Percentiles rank a stretch among this genome's conserved stretches.
Evolutionary conservation across 441 rosid species (phyloP).

Genomic region (Daphne laureola): DNA sequence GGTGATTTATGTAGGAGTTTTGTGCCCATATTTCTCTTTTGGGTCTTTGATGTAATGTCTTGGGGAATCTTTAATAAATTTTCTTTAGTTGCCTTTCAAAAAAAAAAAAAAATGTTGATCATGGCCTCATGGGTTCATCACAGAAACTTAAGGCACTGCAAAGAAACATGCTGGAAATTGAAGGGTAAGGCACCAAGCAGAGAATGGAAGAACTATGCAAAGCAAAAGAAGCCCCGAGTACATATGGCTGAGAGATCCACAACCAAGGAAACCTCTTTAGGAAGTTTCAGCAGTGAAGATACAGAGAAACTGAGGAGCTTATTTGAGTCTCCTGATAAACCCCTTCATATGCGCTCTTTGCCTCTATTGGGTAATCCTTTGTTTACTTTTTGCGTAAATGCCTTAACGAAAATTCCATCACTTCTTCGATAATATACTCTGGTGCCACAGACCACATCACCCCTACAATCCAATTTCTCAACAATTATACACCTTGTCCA

Average conservation of each 20-base stretch:
- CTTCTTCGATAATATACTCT: background rate
- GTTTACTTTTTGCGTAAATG: background rate
- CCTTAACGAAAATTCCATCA: background rate
- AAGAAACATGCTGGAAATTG: background rate
- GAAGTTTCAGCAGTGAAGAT: background rate
- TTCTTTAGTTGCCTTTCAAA: too few species aligned
- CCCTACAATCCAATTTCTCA: background rate
- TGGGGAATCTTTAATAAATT: too few species aligned
- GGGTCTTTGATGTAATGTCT: too few species aligned
- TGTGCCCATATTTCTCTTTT: too few species aligned
- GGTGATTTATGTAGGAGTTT: too few species aligned
- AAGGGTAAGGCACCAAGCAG: background rate
- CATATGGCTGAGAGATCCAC: background rate
- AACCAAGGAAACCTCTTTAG: background rate
- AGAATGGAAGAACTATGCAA: background rate
- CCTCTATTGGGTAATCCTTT: background rate
- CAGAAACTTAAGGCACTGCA: background rate
- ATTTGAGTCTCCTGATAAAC: background rate
- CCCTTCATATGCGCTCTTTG: background rate
- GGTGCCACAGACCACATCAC: constrained; percentile 4
- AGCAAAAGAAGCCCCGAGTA: background rate
- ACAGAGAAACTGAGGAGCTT: background rate
- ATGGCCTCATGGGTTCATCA: too few species aligned
- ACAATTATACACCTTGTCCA: constrained; percentile 7
- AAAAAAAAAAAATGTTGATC: too few species aligned